A percentile compares a stretch with the other conserved stretches of the same genome.
phyloP scores from a whole-genome alignment of 768 basidiomycete genomes.

The Boletus vinaceobasis region DNA sequence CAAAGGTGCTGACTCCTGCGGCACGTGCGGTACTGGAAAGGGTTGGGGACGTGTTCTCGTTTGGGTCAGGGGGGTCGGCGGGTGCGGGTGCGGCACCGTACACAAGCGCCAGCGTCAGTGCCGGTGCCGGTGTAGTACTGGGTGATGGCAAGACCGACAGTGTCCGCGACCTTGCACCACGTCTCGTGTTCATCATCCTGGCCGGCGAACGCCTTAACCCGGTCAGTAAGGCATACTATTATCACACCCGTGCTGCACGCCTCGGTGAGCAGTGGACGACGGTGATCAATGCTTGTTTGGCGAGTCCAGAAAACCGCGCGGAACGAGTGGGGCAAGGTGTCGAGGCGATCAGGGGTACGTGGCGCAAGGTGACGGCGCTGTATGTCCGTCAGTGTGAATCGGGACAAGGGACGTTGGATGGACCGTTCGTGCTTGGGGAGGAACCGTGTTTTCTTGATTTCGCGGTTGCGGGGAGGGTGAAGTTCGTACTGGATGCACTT shows the following conservation, averaged over 20 bases:
- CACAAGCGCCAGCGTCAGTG: too few species aligned
- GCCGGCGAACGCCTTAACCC: conserved; percentile 29
- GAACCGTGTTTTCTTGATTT: conserved; percentile 22
- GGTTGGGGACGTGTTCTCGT: conserved; percentile 19
- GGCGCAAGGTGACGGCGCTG: conserved; percentile 21
- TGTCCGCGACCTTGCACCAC: neutral
- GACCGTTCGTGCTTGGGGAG: conserved; percentile 13
- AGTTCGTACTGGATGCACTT: conserved; percentile 13
- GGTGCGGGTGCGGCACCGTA: neutral
- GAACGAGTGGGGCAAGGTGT: conserved; percentile 18
- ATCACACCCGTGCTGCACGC: conserved; percentile 30
- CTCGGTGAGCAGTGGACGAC: conserved; percentile 40
- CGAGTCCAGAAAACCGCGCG: conserved; percentile 23
- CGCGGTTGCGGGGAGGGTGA: conserved; percentile 15
- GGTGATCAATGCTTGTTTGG: conserved; percentile 18
- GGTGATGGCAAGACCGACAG: neutral
- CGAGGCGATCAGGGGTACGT: conserved; percentile 21
- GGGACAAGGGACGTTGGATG: neutral
- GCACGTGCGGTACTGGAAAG: conserved; percentile 33
- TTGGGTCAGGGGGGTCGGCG: neutral
- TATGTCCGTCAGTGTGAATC: neutral
- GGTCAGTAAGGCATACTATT: conserved; percentile 38
- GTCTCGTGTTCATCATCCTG: conserved; percentile 23
- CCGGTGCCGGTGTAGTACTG: neutral
- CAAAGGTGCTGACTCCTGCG: conserved; percentile 35